Evolutionary conservation across 2,329 filamentous ascomycete genomes (phyloP), one percentile per base, ranked within the genome.

Genomic region (Ceratocystis eucalypticola): DNA sequence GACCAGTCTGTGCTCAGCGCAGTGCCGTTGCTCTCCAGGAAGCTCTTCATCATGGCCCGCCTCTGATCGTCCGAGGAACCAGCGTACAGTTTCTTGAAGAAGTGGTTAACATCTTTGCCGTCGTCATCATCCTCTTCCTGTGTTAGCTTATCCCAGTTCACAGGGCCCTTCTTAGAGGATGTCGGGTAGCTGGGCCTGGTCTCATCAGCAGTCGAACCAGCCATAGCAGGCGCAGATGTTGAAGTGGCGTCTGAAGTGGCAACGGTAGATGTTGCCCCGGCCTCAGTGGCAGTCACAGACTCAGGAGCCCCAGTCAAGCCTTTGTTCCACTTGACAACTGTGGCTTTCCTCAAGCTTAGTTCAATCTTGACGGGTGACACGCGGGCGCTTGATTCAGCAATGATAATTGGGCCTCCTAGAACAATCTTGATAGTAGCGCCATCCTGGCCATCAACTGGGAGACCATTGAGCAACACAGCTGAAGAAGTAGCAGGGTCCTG

Each of bases 21-120:
- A 0, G 94, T 99, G 3, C 94, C 94, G 71, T 95, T 94, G 75
- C 92, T 96, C 80, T 99, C 93, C 15, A 85, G 81, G 72, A 90
- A 97, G 73, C 90, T 96, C 83, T 99, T 99, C 85, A 95, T 90
- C 94, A 99, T 99, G 7, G 94, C 94, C 1, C 91, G 85, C 73
- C 86, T 85, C 67, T 90, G 89, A 71, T 99, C 93, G 0, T 87
- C 84, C 62, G 88, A 85, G 0, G 90, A 86, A 45, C 79, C 80
- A 69, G 88, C 85, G 77, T 93, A 97, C 1, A 99, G 79, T 72
- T 88, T 86, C 80, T 95, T 94, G 80, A 99, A 99, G 77, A 96
- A 97, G 10, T 75, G 74, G 71, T 95, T 88, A 7, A 91, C 85
- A 33, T 88, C 84, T 20, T 46, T 50, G 10, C 48, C 64, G 68